phyloP scores from a whole-genome alignment of 441 rosid species.

The Populus hybrid region DNA sequence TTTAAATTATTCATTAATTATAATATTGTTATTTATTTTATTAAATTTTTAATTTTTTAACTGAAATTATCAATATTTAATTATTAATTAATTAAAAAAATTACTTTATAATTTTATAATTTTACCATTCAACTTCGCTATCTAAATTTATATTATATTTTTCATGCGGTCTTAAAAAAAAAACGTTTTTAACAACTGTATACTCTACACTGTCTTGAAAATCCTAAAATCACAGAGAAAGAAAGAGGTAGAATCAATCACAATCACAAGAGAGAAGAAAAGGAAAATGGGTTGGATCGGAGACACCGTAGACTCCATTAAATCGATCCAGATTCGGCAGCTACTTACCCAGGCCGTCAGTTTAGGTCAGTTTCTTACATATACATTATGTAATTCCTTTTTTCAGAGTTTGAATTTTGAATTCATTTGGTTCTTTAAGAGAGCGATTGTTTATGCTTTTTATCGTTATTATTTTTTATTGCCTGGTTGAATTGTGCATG shows the following conservation, averaged over 20 bases:
- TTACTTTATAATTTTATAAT: no score
- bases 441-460: neutral
- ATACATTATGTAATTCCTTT: neutral
- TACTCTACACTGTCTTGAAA: neutral
- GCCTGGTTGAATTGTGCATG: neutral
- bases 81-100: no score
- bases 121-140: no score
- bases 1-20: rapidly evolving
- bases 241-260: neutral
- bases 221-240: neutral
- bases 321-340: conserved; percentile 75
- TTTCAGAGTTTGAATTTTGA: neutral
- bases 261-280: neutral
- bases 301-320: conserved; percentile 61
- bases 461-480: neutral
- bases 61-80: no score
- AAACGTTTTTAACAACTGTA: no score
- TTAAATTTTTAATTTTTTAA: no score
- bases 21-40: no score
- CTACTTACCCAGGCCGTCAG: conserved; percentile 68
- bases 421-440: neutral
- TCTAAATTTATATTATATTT: no score
- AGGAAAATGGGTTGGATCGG: conserved; percentile 67
- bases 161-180: no score
- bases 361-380: conserved; percentile 50